A percentile compares a stretch with the other conserved stretches of the same genome.
Evolutionary conservation across 2,329 filamentous ascomycete species (phyloP).

Genomic region (Myriosclerotinia scirpicola): DNA sequence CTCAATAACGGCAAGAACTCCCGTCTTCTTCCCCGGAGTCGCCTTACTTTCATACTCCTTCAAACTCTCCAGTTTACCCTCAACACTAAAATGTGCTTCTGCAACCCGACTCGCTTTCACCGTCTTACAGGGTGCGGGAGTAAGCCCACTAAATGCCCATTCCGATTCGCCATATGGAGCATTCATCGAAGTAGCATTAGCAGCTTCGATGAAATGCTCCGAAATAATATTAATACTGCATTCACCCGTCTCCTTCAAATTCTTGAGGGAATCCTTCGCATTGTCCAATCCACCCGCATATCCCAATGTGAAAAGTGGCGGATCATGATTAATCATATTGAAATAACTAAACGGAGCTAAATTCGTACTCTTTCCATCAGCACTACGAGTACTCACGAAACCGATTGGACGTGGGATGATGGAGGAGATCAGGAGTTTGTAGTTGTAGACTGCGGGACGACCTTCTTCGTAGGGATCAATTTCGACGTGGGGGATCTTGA

Average conservation of each 20-base stretch:
- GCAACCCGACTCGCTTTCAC: slow-evolving; percentile 72
- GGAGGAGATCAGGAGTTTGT: slow-evolving; percentile 85
- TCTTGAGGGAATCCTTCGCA: slow-evolving; percentile 77
- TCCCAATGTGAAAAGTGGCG: slow-evolving; percentile 73
- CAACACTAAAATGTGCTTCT: slow-evolving; percentile 81
- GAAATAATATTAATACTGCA: slow-evolving; percentile 86
- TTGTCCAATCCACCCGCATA: slow-evolving; percentile 47
- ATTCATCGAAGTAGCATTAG: slow-evolving; percentile 78
- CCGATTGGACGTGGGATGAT: slow-evolving; percentile 81
- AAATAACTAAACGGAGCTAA: slow-evolving; percentile 88
- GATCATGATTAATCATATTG: slow-evolving; percentile 80
- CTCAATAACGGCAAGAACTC: slow-evolving; percentile 75
- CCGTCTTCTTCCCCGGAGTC: slow-evolving; percentile 71
- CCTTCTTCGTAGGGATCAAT: slow-evolving; percentile 79
- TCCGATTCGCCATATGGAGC: slow-evolving; percentile 75
- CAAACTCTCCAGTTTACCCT: slow-evolving; percentile 73
- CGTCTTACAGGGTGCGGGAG: slow-evolving; percentile 62
- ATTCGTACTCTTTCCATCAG: slow-evolving; percentile 67
- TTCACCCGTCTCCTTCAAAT: slow-evolving; percentile 69
- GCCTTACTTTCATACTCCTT: slow-evolving; percentile 75
- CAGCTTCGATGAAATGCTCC: slow-evolving; percentile 83
- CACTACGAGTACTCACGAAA: slow-evolving; percentile 55
- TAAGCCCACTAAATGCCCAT: slow-evolving; percentile 77
- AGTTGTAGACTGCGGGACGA: slow-evolving; percentile 70
- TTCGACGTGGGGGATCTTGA: slow-evolving; percentile 60